Base-by-base conservation (phyloP, 2,329 filamentous ascomycete genomes). In the Didymella pinodella region DNA sequence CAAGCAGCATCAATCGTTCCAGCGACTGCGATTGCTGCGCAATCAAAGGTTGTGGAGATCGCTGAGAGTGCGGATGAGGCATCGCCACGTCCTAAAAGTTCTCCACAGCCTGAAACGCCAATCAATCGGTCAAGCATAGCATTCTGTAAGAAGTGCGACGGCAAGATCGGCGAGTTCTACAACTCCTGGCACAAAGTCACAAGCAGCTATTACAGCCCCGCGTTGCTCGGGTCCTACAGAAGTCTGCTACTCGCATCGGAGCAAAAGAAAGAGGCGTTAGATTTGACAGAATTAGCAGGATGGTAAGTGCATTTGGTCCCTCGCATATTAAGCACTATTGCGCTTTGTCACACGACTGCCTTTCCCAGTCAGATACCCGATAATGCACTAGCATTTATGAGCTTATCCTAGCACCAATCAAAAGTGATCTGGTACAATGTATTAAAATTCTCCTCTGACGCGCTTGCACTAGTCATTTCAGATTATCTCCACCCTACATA, bases 361-460 rank as follows among this genome's bases (percentile, higher is more conserved):
- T 65, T 64, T 67, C 65, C 65, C 56, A 66, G 64, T 68, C 61
- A 59, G 65, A 67, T 61, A 62, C 60, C 65, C 68, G 66, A 70
- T 67, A 66, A 63, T 62, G 62, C 65, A 62, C 61, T 70, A 70
- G 65, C 65, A 70, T 68, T 59, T 67, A 70, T 67, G 68, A 65
- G 63, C 66, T 64, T 69, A 70, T 71, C 66, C 69, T 65, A 65
- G 73, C 69, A 64, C 72, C 71, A 72, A 72, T 72, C 64, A 71
- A 34, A 48, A 48, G n/a, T 31, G 45, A 49, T 57, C 58, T 64
- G 46, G 56, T 65, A 64, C 65, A 65, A 48, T 65, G 64, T 70
- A 70, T 71, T 71, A 75, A 71, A 73, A 69, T 74, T 74, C 72
- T 74, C 72, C 72, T 70, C 64, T 70, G 70, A 69, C 73, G 68